These are phyloP conservation scores for Suillus bovinus DNA, from an alignment of 768 basidiomycete species.

Conservation along the genomic window DNA sequence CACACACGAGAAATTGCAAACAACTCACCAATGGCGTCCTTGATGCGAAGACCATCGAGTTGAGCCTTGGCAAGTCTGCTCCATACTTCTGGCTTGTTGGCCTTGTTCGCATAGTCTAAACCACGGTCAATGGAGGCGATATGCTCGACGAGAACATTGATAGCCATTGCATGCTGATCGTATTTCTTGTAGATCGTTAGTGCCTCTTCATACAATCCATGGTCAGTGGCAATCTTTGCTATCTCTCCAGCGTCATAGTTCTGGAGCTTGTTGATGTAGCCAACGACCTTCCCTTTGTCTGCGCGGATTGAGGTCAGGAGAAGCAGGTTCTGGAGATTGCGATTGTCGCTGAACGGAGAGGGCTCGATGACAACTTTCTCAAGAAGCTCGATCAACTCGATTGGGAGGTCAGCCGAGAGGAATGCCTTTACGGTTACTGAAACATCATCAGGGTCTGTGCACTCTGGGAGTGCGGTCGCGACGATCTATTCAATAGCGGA, in stretches of 20 bases:
- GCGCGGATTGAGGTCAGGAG: conserved; percentile 95
- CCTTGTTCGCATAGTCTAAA: conserved; percentile 92
- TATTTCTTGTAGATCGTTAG: conserved; percentile 98
- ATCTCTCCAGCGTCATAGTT: conserved; percentile 96
- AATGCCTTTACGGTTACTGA: conserved; percentile 99
- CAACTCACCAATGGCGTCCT: conserved; percentile 87
- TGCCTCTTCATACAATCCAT: conserved; percentile 94
- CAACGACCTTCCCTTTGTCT: conserved; percentile 97
- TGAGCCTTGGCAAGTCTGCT: conserved; percentile 98
- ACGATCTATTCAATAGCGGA: conserved; percentile 58
- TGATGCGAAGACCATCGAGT: conserved; percentile 95
- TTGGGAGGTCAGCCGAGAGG: conserved; percentile 93
- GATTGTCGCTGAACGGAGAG: conserved; percentile 97
- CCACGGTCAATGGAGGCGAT: conserved; percentile 98
- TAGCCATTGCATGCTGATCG: conserved; percentile 92
- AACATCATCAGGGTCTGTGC: conserved; percentile 97
- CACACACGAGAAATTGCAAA: background rate
- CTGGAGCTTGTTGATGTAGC: conserved; percentile 95
- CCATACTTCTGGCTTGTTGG: conserved; percentile 97
- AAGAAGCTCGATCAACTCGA: conserved; percentile 93
- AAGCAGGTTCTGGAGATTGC: conserved; percentile 92
- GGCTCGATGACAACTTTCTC: conserved; percentile 99
- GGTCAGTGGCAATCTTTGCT: conserved; percentile 94
- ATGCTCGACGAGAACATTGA: conserved; percentile 97
- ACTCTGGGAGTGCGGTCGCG: conserved; percentile 94